Conservation (phyloP, 2,329 filamentous ascomycete genomes). For the Pseudocercospora cruenta region DNA sequence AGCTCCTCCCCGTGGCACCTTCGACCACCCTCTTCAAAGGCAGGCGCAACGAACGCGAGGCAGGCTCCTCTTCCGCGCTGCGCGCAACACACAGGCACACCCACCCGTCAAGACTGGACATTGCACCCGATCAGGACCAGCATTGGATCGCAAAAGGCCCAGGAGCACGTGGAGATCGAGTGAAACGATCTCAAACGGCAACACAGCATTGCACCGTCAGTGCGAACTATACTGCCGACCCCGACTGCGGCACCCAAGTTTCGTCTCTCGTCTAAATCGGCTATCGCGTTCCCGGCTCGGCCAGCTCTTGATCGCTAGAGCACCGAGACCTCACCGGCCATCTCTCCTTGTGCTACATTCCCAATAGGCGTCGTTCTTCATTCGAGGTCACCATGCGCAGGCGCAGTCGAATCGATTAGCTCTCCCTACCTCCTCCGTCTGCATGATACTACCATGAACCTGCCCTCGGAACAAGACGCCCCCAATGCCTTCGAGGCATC, state of each 20-base stretch:
- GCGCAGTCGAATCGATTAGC: slow-evolving; percentile 29
- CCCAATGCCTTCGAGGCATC: slow-evolving; percentile 26
- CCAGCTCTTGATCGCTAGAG: background rate
- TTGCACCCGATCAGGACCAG: background rate
- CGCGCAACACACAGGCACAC: slow-evolving; percentile 9
- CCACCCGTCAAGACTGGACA: background rate
- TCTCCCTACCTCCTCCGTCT: slow-evolving; percentile 24
- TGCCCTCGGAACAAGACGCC: slow-evolving; percentile 26
- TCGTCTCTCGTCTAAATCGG: slow-evolving; percentile 6
- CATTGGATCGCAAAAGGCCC: slow-evolving; percentile 3
- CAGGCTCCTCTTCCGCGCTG: slow-evolving; percentile 20
- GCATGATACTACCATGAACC: slow-evolving; percentile 28
- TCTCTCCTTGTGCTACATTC: slow-evolving; percentile 18
- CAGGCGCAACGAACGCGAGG: slow-evolving; percentile 16
- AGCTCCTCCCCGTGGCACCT: slow-evolving; percentile 10
- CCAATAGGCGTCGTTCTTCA: slow-evolving; percentile 14
- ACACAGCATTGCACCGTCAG: background rate
- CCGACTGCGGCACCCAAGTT: slow-evolving; percentile 3
- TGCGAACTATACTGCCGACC: slow-evolving; percentile 8
- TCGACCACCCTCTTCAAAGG: slow-evolving; percentile 9
- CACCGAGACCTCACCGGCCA: slow-evolving; percentile 19
- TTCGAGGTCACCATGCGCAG: slow-evolving; percentile 28
- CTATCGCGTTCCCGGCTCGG: slow-evolving; percentile 5
- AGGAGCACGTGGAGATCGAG: slow-evolving; percentile 6
- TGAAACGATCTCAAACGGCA: slow-evolving; percentile 11